Conservation (phyloP, 2,329 filamentous ascomycete species). For the Penicillium sp. region DNA sequence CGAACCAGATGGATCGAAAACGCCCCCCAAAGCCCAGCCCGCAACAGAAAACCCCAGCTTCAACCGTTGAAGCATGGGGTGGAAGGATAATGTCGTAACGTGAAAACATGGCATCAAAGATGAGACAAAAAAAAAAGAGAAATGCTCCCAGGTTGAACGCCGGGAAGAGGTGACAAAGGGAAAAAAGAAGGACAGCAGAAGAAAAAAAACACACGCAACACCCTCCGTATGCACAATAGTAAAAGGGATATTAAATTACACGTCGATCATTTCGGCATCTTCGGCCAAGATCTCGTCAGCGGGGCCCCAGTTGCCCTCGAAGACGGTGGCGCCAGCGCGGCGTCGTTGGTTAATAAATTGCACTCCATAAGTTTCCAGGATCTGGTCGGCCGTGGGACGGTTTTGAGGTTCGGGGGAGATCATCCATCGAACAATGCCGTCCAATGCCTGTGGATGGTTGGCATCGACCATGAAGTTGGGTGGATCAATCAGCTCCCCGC, state of each 20-base stretch:
- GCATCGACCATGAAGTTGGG: constrained; percentile 87
- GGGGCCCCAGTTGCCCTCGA: constrained; percentile 93
- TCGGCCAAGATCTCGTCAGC: constrained; percentile 60
- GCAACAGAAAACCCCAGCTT: constrained; percentile 7
- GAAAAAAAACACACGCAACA: constrained; percentile 19
- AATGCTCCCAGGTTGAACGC: constrained; percentile 22
- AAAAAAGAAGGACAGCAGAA: constrained; percentile 14
- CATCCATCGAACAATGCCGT: constrained; percentile 84
- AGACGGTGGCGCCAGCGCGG: constrained; percentile 87
- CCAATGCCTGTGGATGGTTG: constrained; percentile 69
- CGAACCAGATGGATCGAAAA: constrained; percentile 2
- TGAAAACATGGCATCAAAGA: constrained; percentile 21
- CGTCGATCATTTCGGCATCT: constrained; percentile 64
- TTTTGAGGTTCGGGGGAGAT: constrained; percentile 70
- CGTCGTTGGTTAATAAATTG: constrained; percentile 76
- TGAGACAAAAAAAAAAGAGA: constrained; percentile 12
- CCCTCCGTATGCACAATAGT: constrained; percentile 35
- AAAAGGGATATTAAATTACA: constrained; percentile 37
- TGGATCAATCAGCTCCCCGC: constrained; percentile 63
- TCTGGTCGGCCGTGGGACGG: constrained; percentile 70
- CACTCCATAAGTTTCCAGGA: constrained; percentile 71
- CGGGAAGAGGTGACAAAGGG: constrained; percentile 21
- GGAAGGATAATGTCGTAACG: constrained; percentile 16
- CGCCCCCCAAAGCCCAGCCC: constrained; percentile 7
- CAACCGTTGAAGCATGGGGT: constrained; percentile 12